Evolutionary conservation across 2,329 filamentous ascomycete species (phyloP).

Genomic region (Aaosphaeria arxii): DNA sequence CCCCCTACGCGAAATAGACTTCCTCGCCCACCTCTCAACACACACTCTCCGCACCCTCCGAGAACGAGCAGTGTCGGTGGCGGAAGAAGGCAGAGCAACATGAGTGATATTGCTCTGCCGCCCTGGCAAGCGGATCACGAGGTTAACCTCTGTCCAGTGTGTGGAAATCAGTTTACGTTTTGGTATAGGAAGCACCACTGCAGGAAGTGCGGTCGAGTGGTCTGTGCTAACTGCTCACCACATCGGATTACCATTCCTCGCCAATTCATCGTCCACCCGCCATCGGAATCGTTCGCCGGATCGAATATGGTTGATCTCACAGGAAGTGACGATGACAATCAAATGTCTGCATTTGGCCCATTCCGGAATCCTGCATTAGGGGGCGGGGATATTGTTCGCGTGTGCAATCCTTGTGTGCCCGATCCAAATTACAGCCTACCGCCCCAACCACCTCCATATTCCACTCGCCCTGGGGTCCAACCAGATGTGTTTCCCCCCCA

Average conservation of each 20-base stretch:
- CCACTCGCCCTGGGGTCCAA: neutral
- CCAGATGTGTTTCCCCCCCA: neutral
- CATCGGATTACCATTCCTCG: slow-evolving; percentile 93
- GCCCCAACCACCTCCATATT: slow-evolving; percentile 36
- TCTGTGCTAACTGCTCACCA: slow-evolving; percentile 85
- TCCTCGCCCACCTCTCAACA: neutral
- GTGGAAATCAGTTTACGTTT: slow-evolving; percentile 73
- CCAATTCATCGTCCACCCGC: slow-evolving; percentile 82
- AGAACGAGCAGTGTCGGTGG: slow-evolving; percentile 1
- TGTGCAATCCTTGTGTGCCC: slow-evolving; percentile 72
- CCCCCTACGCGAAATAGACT: neutral
- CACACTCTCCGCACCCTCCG: slow-evolving; percentile 4
- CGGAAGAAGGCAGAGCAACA: slow-evolving; percentile 16
- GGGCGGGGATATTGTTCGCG: slow-evolving; percentile 65
- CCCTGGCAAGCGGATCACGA: slow-evolving; percentile 87
- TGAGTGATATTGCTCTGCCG: slow-evolving; percentile 58
- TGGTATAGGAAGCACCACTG: slow-evolving; percentile 92
- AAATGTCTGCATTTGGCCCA: slow-evolving; percentile 25
- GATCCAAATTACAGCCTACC: slow-evolving; percentile 63
- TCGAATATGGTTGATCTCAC: slow-evolving; percentile 44
- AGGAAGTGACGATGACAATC: slow-evolving; percentile 33
- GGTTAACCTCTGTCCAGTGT: slow-evolving; percentile 81
- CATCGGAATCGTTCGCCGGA: slow-evolving; percentile 20
- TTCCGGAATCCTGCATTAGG: slow-evolving; percentile 52
- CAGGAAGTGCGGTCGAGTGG: slow-evolving; percentile 89